These are phyloP conservation scores for Aureobasidium lini DNA, from an alignment of 2,329 filamentous ascomycete genomes.

Conservation along the genomic window DNA sequence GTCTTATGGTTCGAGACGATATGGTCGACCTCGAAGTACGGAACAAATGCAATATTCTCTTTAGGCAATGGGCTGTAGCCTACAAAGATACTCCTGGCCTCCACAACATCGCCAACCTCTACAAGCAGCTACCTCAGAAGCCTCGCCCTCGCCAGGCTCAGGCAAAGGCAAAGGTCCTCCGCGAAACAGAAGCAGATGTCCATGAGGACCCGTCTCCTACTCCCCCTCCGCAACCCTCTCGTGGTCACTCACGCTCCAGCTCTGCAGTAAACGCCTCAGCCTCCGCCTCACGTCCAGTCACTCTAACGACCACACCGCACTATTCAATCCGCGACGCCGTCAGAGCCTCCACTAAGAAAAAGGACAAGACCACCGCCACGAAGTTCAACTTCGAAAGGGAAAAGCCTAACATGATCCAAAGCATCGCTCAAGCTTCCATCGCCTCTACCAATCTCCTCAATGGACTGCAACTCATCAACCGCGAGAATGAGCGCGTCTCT, in stretches of 20 bases:
- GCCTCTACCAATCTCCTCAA: conserved; percentile 88
- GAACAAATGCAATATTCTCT: conserved; percentile 79
- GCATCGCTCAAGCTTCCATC: conserved; percentile 84
- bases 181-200: conserved; percentile 70
- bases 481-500: conserved; percentile 79
- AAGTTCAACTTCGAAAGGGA: conserved; percentile 81
- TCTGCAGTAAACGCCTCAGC: conserved; percentile 19
- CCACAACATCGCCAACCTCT: conserved; percentile 69
- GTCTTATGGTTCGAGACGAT: conserved; percentile 77
- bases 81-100: conserved; percentile 78
- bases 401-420: conserved; percentile 75
- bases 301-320: conserved; percentile 25
- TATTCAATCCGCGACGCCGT: conserved; percentile 19
- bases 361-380: conserved; percentile 44
- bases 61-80: conserved; percentile 74
- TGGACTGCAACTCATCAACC: conserved; percentile 79
- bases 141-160: conserved; percentile 46
- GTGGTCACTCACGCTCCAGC: conserved; percentile 19
- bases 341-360: conserved; percentile 28
- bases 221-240: conserved; percentile 9
- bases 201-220: conserved; percentile 31
- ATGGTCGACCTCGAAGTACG: conserved; percentile 80
- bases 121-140: conserved; percentile 64
- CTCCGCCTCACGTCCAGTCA: conserved; percentile 30
- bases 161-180: conserved; percentile 67